phyloP scores from a whole-genome alignment of 2,329 filamentous ascomycete genomes.

The Nakataea oryzae region DNA sequence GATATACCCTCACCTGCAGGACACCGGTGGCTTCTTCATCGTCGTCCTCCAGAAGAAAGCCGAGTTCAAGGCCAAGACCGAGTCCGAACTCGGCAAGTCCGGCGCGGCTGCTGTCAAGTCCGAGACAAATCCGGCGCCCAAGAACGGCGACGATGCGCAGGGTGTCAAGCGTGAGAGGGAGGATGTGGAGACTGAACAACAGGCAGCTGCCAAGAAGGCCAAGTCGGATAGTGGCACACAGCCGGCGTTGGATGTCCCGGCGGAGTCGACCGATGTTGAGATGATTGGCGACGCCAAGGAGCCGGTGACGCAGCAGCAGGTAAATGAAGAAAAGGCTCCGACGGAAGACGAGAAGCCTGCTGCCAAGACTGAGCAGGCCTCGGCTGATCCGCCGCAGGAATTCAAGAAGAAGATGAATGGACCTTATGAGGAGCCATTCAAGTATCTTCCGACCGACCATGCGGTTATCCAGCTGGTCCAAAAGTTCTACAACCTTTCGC shows the following conservation, averaged over 20 bases:
- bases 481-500: slow-evolving; percentile 74
- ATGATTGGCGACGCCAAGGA: slow-evolving; percentile 8
- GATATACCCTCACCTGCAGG: slow-evolving; percentile 89
- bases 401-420: slow-evolving; percentile 32
- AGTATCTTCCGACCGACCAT: slow-evolving; percentile 69
- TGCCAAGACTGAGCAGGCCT: slow-evolving; percentile 8
- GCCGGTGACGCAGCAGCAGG: slow-evolving; percentile 4
- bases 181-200: slow-evolving; percentile 18
- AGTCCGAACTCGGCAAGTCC: slow-evolving; percentile 35
- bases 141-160: slow-evolving; percentile 5
- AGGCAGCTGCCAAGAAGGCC: slow-evolving; percentile 27
- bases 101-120: neutral
- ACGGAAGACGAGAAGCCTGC: slow-evolving; percentile 9
- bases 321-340: slow-evolving; percentile 2
- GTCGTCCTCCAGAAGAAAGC: slow-evolving; percentile 84
- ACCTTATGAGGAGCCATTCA: slow-evolving; percentile 83
- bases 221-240: slow-evolving; percentile 21
- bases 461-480: slow-evolving; percentile 68
- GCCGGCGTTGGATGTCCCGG: neutral
- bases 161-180: slow-evolving; percentile 23
- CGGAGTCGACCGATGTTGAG: neutral
- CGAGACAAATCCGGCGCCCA: slow-evolving; percentile 9
- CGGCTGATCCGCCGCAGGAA: slow-evolving; percentile 14
- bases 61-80: slow-evolving; percentile 71
- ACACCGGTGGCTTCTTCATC: slow-evolving; percentile 97